A percentile compares a stretch with the other conserved stretches of the same genome.
These are phyloP conservation scores for Stylonectria norvegica DNA, from an alignment of 2,329 filamentous ascomycete genomes.

Conservation along the genomic window DNA sequence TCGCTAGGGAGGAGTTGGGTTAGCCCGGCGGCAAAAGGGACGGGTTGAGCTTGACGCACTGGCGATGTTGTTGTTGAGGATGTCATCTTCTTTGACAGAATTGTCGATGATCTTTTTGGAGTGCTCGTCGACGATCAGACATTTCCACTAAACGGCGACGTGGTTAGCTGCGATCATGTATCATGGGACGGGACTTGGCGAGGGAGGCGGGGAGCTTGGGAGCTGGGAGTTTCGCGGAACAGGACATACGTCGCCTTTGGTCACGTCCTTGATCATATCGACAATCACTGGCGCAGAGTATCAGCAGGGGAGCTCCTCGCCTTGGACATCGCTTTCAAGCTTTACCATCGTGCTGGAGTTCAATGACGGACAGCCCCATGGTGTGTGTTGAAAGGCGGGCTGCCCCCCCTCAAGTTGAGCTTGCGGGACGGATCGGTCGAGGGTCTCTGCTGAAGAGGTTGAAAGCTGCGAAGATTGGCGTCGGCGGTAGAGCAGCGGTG, in stretches of 20 bases:
- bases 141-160: slow-evolving; percentile 73
- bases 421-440: too few relatives aligned
- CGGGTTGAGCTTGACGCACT: slow-evolving; percentile 56
- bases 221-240: too few relatives aligned
- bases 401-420: slow-evolving; percentile 22
- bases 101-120: slow-evolving; percentile 87
- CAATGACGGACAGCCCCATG: slow-evolving; percentile 83
- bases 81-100: slow-evolving; percentile 90
- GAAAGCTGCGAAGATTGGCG: too few relatives aligned
- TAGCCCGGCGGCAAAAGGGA: slow-evolving; percentile 9
- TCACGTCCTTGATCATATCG: slow-evolving; percentile 66
- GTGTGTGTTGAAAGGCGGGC: slow-evolving; percentile 38
- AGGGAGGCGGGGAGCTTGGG: slow-evolving; percentile 3
- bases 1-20: slow-evolving; percentile 56
- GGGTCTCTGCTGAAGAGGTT: too few relatives aligned
- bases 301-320: slow-evolving; percentile 15
- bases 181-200: neutral
- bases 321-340: neutral
- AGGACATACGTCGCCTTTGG: slow-evolving; percentile 69
- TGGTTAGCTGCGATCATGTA: slow-evolving; percentile 8
- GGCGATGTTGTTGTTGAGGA: slow-evolving; percentile 93
- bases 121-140: slow-evolving; percentile 80
- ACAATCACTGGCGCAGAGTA: slow-evolving; percentile 31
- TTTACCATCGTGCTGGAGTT: slow-evolving; percentile 64
- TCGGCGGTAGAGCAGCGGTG: too few relatives aligned